phyloP scores from a whole-genome alignment of 768 basidiomycete species.

The Panaeolus papilionaceus region DNA sequence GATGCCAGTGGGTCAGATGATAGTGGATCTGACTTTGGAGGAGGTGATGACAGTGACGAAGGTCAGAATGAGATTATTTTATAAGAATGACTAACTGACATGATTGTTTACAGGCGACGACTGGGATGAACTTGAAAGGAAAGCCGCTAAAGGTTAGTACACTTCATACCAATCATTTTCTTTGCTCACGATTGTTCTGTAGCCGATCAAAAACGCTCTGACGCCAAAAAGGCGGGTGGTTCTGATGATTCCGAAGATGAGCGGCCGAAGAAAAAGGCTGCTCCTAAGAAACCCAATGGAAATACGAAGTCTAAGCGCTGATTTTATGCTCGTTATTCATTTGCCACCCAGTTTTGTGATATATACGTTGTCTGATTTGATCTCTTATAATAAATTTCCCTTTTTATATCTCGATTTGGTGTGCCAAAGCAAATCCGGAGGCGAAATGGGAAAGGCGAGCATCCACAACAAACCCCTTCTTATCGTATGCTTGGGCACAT shows the following conservation, averaged over 20 bases:
- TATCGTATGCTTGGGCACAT: slow-evolving; percentile 54
- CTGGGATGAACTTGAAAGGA: slow-evolving; percentile 95
- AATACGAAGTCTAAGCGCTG: slow-evolving; percentile 44
- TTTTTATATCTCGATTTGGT: slow-evolving; percentile 30
- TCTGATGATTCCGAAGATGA: slow-evolving; percentile 61
- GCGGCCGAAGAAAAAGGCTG: slow-evolving; percentile 51
- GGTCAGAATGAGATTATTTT: slow-evolving; percentile 38
- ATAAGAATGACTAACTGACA: slow-evolving; percentile 18
- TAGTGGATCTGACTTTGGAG: slow-evolving; percentile 69
- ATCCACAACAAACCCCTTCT: slow-evolving; percentile 74
- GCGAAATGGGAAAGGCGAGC: slow-evolving; percentile 82
- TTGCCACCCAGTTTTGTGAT: slow-evolving; percentile 17
- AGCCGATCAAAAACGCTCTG: slow-evolving; percentile 60
- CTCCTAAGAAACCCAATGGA: slow-evolving; percentile 49
- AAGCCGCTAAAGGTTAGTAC: slow-evolving; percentile 82
- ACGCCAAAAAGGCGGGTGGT: slow-evolving; percentile 45
- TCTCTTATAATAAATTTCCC: slow-evolving; percentile 10
- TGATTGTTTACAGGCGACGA: slow-evolving; percentile 67
- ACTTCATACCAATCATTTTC: slow-evolving; percentile 23
- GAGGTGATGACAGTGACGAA: slow-evolving; percentile 64
- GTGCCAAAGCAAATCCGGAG: slow-evolving; percentile 67
- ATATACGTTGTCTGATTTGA: slow-evolving; percentile 13
- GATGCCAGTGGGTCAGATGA: slow-evolving; percentile 68
- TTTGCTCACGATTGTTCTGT: slow-evolving; percentile 21
- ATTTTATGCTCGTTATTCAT: slow-evolving; percentile 19